Base-by-base conservation (phyloP, 2,329 filamentous ascomycete species). In the Aureobasidium leucospermi region DNA sequence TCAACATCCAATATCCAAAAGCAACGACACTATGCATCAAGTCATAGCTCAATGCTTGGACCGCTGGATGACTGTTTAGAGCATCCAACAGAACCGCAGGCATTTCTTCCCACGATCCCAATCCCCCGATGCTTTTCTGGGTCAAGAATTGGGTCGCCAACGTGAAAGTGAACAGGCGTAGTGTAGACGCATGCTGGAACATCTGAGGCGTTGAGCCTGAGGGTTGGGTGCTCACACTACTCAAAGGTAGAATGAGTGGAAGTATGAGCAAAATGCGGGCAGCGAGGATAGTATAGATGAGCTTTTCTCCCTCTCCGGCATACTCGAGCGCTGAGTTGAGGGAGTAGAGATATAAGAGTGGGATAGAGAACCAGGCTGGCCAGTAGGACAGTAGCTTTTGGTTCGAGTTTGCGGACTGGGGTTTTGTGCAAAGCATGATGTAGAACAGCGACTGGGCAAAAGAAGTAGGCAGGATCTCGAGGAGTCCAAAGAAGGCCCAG, bases 361-460 rank as follows among this genome's bases (percentile, higher is more conserved):
- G 53, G 15, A 52, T 45, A 39, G 51, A 51, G 36, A 19, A 58
- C 60, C 42, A 64, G 19, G 39, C 41, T 7, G 55, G 55, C 45
- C 41, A 52, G 43, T 58, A 58, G 1, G 32, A 29, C 7, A 58
- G 32, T 2, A 39, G 6, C 10, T 16, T 16, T 3, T 41, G 23
- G 9, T 34, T 55, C 39, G 31, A 43, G 13, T 29, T 55, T 16
- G 41, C 23, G 6, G n/a, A 29, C 39, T 19, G 55, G 32, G 59
- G 19, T 48, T 49, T 32, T 13, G 63, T 60, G 19, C 70, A 59
- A 11, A 70, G 47, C 9, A 67, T 67, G n/a, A 71, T 43, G 51
- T 68, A 70, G 61, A 72, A 69, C 9, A 73, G 61, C 32, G 70
- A 70, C 57, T 68, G 68, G 3, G 67, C 62, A 57, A 71, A 73